phyloP scores from a whole-genome alignment of 2,329 filamentous ascomycete species.

The Colletotrichum aenigma region DNA sequence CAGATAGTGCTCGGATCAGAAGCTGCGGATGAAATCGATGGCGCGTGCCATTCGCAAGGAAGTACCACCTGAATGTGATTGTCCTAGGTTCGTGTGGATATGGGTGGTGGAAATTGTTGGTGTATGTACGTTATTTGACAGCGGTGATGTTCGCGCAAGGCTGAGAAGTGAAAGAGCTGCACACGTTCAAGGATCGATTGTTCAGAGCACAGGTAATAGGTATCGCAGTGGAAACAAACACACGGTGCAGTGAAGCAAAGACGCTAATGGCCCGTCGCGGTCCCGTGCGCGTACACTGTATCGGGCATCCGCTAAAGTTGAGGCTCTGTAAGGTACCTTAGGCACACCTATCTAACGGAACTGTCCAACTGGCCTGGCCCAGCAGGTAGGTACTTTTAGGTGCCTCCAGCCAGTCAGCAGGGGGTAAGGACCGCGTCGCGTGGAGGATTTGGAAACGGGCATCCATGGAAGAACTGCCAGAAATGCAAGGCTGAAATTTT shows the following conservation, averaged over 20 bases:
- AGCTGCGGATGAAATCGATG: not conserved
- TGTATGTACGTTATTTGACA: not conserved
- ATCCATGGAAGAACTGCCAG: not conserved
- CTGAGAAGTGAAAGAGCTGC: not conserved
- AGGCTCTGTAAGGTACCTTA: not conserved
- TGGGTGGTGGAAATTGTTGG: not conserved
- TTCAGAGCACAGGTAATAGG: not conserved
- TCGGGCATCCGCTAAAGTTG: not conserved
- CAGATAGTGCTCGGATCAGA: not conserved
- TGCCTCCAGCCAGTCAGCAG: not conserved
- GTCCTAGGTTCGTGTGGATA: not conserved
- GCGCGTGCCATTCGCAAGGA: not conserved
- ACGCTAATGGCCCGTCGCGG: not conserved
- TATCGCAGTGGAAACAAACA: not conserved
- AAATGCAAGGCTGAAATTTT: constrained; percentile 40
- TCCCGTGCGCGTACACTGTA: not conserved
- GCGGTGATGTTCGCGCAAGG: not conserved
- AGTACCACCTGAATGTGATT: not conserved
- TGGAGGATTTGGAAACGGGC: not conserved
- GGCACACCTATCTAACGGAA: not conserved
- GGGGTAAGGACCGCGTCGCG: not conserved
- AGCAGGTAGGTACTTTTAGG: not conserved
- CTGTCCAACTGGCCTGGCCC: not conserved
- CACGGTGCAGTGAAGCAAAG: not conserved
- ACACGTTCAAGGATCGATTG: not conserved